These are phyloP conservation scores for Phoenix dactylifera DNA, from an alignment of 176 grass and related monocot species.

Conservation along the genomic window DNA sequence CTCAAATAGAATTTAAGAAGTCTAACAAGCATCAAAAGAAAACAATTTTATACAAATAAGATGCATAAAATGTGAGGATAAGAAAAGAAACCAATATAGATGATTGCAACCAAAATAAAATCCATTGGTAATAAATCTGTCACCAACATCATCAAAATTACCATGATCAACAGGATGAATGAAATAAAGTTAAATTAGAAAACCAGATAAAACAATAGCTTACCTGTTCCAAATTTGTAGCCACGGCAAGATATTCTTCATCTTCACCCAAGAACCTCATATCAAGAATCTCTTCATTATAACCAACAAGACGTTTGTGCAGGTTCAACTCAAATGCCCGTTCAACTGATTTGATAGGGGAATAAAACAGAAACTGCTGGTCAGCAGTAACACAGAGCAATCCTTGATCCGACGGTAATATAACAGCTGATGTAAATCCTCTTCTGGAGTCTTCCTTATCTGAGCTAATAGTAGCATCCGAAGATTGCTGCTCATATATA, in stretches of 20 bases:
- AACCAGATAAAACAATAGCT: background rate
- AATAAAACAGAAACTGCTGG: conserved; percentile 90
- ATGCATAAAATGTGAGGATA: too few species aligned
- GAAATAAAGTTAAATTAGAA: background rate
- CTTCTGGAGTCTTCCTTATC: conserved; percentile 73
- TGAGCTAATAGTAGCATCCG: conserved; percentile 58
- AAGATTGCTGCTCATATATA: conserved; percentile 67
- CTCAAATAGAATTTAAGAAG: too few species aligned
- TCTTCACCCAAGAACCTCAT: conserved; percentile 83
- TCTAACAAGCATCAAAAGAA: too few species aligned
- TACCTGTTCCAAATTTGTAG: conserved; percentile 96
- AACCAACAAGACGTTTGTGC: conserved; percentile 70
- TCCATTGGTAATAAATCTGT: too few species aligned
- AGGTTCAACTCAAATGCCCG: conserved; percentile 46
- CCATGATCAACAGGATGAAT: background rate
- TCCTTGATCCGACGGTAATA: conserved; percentile 57
- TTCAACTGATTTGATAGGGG: conserved; percentile 36
- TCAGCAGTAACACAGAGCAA: conserved; percentile 80
- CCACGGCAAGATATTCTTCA: conserved; percentile 80
- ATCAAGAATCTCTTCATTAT: conserved; percentile 96
- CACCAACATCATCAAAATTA: too few species aligned
- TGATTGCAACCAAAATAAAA: too few species aligned
- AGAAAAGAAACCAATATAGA: too few species aligned
- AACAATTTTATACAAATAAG: too few species aligned
- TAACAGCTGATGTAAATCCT: conserved; percentile 66